These are phyloP conservation scores for Monilinia vaccinii-corymbosi DNA, from an alignment of 2,329 filamentous ascomycete species.

Conservation along the genomic window DNA sequence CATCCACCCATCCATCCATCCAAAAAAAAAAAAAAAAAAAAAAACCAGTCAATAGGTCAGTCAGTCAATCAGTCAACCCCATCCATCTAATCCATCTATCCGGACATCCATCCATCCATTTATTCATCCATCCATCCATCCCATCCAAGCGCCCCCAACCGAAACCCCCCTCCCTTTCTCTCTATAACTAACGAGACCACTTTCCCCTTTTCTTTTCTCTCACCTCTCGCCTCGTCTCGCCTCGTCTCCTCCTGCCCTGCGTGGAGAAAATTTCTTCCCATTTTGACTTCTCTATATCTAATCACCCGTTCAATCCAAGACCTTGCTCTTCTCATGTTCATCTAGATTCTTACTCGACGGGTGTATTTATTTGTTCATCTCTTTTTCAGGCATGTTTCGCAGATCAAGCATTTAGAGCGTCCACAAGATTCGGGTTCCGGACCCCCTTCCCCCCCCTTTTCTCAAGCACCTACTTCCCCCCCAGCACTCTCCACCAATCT, in stretches of 20 bases:
- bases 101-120: neutral
- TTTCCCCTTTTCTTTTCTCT: too few relatives aligned
- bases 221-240: too few relatives aligned
- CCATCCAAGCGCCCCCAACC: neutral
- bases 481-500: constrained; percentile 55
- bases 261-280: neutral
- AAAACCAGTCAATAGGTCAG: too few relatives aligned
- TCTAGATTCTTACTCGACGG: neutral
- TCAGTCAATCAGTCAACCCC: neutral
- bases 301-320: neutral
- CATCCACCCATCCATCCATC: too few relatives aligned
- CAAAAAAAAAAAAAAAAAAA: too few relatives aligned
- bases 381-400: neutral
- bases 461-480: constrained; percentile 13
- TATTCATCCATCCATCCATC: neutral
- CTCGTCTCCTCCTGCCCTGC: neutral
- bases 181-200: neutral
- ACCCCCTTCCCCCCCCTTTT: too few relatives aligned
- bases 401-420: neutral
- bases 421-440: neutral
- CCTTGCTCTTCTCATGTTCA: neutral
- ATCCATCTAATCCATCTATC: neutral
- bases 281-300: neutral
- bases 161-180: neutral
- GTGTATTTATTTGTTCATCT: neutral